Base-by-base conservation (phyloP, 352 stramenopile species). In the Globisporangium nagaii region DNA sequence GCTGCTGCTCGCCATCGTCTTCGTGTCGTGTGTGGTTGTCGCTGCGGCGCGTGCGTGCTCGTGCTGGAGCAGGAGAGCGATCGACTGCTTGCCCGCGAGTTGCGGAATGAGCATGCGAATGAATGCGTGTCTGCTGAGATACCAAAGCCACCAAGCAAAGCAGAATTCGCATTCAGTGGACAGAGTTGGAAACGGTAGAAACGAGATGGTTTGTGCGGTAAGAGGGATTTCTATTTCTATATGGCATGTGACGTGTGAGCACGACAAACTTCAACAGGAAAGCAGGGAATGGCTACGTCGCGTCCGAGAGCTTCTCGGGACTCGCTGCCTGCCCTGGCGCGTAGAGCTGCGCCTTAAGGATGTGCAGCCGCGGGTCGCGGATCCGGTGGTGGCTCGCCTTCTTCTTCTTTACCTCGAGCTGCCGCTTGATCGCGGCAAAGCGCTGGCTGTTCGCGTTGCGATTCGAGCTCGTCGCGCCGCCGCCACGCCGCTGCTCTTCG, bases 341-440 rank as follows among this genome's bases (percentile, higher is more conserved):
- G 20, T 60, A 60, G 17, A 53, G 58, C 28, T 76, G 63, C 22
- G 77, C 66, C n/a, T 80, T 65, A 34, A 84, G 56, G 20, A 86
- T 77, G 40, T 79, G 72, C 1, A 82, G 37, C 9, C 68, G 61
- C 20, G 75, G 78, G 0, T 71, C 78, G 12, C 73, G 66, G 2
- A 71, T 11, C 43, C 43, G 32, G 2, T 48, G 35, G 5, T 45
- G 53, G 35, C 53, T 58, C n/a, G n/a, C n/a, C n/a, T n/a, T n/a
- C n/a, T n/a, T n/a, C 43, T 61, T 62, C 10, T 78, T 68, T 24
- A 53, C 35, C 10, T 77, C 64, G 13, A 82, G 56, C 27, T 72
- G 55, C 4, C 61, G 67, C 36, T 70, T 82, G 24, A 79, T 66
- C 36, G 67, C 56, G 2, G 65, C 64, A 15, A 82, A 79, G 6